phyloP scores from a whole-genome alignment of 1,284 basidiomycete genomes.

The Leccinum pallidistipes region DNA sequence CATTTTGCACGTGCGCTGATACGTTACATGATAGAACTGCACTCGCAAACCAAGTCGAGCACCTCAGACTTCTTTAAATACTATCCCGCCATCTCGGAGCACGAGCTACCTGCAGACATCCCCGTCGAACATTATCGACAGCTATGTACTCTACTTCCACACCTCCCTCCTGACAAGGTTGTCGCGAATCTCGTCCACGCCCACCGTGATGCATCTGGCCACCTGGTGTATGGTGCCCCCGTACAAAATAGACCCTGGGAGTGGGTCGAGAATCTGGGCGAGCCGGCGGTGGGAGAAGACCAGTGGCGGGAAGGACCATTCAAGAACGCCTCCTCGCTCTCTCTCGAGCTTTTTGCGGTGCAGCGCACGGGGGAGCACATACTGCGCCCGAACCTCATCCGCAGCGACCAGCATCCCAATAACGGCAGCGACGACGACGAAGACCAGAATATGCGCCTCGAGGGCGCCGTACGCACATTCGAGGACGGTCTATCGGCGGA shows the following conservation, averaged over 20 bases:
- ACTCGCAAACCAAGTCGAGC: constrained; percentile 52
- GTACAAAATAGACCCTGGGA: constrained; percentile 81
- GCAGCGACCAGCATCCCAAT: not conserved
- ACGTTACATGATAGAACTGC: constrained; percentile 49
- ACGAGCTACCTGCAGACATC: constrained; percentile 54
- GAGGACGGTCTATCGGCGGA: constrained; percentile 65
- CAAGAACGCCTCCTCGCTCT: constrained; percentile 69
- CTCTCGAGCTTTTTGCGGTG: constrained; percentile 69
- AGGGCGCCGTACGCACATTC: constrained; percentile 53
- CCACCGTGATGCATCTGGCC: constrained; percentile 46
- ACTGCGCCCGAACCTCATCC: not conserved
- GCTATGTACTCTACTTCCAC: constrained; percentile 49
- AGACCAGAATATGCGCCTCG: constrained; percentile 28
- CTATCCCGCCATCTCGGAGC: constrained; percentile 53
- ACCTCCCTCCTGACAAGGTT: constrained; percentile 48
- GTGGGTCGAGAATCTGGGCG: constrained; percentile 78
- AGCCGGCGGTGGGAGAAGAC: constrained; percentile 40
- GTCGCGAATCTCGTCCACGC: constrained; percentile 59
- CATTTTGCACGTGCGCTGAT: not conserved
- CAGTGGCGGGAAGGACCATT: constrained; percentile 42
- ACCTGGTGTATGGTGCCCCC: constrained; percentile 46
- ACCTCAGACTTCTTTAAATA: constrained; percentile 56
- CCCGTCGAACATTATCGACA: constrained; percentile 57
- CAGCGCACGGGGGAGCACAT: constrained; percentile 62
- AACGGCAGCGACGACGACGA: not conserved